Evolutionary conservation across 2,329 filamentous ascomycete genomes (phyloP).

Genomic region (Sporothrix inflata): DNA sequence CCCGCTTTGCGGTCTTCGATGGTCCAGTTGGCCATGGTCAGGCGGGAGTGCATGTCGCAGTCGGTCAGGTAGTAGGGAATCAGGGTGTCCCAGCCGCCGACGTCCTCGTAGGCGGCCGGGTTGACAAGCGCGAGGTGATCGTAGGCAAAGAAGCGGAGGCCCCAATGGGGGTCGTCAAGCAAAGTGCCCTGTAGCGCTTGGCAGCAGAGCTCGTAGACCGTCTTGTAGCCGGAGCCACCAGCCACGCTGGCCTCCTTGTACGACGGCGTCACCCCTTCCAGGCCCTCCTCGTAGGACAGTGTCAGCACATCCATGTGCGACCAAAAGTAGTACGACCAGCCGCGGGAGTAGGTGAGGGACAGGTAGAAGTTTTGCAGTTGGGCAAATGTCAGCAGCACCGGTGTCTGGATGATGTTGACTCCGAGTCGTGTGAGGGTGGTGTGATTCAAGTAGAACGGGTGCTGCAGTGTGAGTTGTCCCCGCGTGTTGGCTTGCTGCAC

Average conservation of each 20-base stretch:
- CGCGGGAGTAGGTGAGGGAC: constrained; percentile 45
- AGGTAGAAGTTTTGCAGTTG: constrained; percentile 10
- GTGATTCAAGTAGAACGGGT: constrained; percentile 62
- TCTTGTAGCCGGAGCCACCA: constrained; percentile 42
- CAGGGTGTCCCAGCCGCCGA: constrained; percentile 60
- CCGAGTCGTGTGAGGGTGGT: constrained; percentile 28
- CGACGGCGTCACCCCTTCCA: constrained; percentile 41
- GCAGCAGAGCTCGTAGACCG: constrained; percentile 37
- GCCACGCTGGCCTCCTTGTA: constrained; percentile 37
- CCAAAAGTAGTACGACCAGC: constrained; percentile 57
- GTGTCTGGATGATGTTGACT: constrained; percentile 2
- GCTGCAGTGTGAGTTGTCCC: constrained; percentile 53
- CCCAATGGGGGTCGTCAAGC: constrained; percentile 49
- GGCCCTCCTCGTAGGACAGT: constrained; percentile 48
- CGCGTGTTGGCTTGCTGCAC: constrained; percentile 57
- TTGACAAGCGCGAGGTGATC: constrained; percentile 62
- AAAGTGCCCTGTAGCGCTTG: constrained; percentile 37
- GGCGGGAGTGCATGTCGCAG: constrained; percentile 57
- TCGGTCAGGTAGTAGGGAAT: constrained; percentile 63
- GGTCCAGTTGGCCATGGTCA: constrained; percentile 48
- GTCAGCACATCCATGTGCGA: constrained; percentile 57
- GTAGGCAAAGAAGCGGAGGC: constrained; percentile 58
- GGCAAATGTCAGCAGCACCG: neutral
- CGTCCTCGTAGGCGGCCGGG: constrained; percentile 52
- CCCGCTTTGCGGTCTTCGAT: constrained; percentile 46